Evolutionary conservation across 768 basidiomycete genomes (phyloP), one percentile per base, ranked within the genome.

Genomic region (Russula foetens): DNA sequence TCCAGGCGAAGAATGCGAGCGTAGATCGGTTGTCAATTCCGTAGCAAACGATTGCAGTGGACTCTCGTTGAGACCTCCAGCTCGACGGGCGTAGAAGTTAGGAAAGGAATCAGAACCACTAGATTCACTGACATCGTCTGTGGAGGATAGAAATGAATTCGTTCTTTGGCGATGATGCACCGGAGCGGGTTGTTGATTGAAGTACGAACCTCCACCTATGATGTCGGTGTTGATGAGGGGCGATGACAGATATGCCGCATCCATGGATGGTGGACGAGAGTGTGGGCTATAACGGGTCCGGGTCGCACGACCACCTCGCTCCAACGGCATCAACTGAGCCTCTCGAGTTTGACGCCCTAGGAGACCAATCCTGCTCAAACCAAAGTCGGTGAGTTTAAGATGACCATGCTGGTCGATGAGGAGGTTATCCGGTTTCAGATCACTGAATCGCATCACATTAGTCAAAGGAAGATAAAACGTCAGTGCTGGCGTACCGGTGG

Each of bases 341-440:
- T 91, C 88, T 45, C 88, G 84, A 29, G 93, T 95, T 71, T 99
- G 97, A 66, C 97, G 91, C 52, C 96, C 95, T 31, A 99, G 79
- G n/a, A 99, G 80, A 84, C 97, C 97, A 68, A 98, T 98, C 69
- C 92, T 82, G 63, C 94, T 97, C 17, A 99, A 76, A 57, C 97
- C 97, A 70, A 99, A 99, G 74, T 99, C 97, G 26, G 97, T 99
- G 38, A 99, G 82, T 73, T 98, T 98, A 68, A 99, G 78, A 72
- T 99, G 97, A 19, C 97, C 97, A 67, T 94, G 87, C 51, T 91
- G 83, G 73, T 99, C 96, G 68, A 99, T 98, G 41, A 99, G 88
- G 43, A 99, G 76, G 69, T 99, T 99, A 75, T 99, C 97, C 15
- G 97, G 97, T 71, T 98, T 98, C 62, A 98, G 74, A 71, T 98